These are phyloP conservation scores for Cyclanthera cordifolia DNA, from an alignment of 306 rosid species.

Conservation along the genomic window DNA sequence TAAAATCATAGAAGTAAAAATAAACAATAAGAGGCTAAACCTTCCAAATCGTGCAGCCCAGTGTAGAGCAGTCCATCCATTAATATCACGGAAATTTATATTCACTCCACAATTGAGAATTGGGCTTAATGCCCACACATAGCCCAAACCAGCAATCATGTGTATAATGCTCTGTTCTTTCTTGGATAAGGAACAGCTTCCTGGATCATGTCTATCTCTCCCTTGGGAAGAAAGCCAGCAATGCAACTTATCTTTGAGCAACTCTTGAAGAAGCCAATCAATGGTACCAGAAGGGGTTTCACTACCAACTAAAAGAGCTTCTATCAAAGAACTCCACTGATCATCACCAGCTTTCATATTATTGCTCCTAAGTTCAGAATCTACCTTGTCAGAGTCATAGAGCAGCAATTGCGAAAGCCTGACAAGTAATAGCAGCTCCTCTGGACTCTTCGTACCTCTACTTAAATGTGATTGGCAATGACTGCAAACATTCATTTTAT, in stretches of 20 bases:
- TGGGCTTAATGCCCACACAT: slow-evolving; percentile 79
- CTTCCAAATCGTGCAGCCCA: slow-evolving; percentile 97
- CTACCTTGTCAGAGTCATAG: slow-evolving; percentile 31
- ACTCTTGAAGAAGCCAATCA: slow-evolving; percentile 75
- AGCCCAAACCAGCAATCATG: slow-evolving; percentile 84
- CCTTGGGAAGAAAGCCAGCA: slow-evolving; percentile 59
- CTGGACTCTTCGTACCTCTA: slow-evolving; percentile 46
- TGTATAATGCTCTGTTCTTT: slow-evolving; percentile 89
- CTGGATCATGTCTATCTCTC: slow-evolving; percentile 28
- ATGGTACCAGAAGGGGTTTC: slow-evolving; percentile 55
- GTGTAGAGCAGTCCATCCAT: slow-evolving; percentile 87
- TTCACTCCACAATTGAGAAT: slow-evolving; percentile 60
- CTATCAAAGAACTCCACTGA: slow-evolving; percentile 54
- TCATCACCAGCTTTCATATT: slow-evolving; percentile 42
- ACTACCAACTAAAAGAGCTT: slow-evolving; percentile 50
- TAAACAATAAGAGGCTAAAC: slow-evolving; percentile 18
- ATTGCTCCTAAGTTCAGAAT: slow-evolving; percentile 27
- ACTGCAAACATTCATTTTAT: slow-evolving; percentile 31
- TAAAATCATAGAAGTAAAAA: slow-evolving; percentile 13
- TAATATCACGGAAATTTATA: slow-evolving; percentile 91
- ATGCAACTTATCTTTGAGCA: slow-evolving; percentile 65
- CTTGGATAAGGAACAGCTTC: slow-evolving; percentile 62
- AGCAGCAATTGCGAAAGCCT: slow-evolving; percentile 64
- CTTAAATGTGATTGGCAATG: slow-evolving; percentile 27
- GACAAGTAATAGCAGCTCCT: slow-evolving; percentile 77